A percentile compares a stretch with the other conserved stretches of the same genome.
Evolutionary conservation across 768 basidiomycete genomes (phyloP).

Genomic region (Boletales sp.): DNA sequence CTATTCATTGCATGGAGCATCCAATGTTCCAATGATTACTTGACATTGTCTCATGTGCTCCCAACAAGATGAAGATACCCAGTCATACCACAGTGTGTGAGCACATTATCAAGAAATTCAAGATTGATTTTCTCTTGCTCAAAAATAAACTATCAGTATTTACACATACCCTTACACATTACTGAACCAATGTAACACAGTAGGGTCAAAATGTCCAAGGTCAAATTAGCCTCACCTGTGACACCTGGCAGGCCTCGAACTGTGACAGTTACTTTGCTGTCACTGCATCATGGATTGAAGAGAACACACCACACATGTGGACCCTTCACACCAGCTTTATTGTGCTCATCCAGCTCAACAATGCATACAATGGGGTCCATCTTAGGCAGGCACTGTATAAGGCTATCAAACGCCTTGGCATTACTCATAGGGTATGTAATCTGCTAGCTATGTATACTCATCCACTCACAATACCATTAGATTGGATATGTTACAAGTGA

Average conservation of each 20-base stretch:
- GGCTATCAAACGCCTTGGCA: constrained; percentile 25
- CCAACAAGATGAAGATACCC: constrained; percentile 1
- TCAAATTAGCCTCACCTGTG: constrained; percentile 33
- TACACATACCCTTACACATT: neutral
- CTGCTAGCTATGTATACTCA: constrained; percentile 11
- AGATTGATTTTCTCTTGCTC: neutral
- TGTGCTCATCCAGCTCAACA: constrained; percentile 37
- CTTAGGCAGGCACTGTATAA: constrained; percentile 33
- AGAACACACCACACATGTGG: constrained; percentile 17
- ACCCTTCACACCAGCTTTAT: constrained; percentile 29
- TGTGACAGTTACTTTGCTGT: constrained; percentile 37
- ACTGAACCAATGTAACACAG: neutral
- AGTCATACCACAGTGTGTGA: neutral
- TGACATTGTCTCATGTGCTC: neutral
- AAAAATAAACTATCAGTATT: constrained; percentile 1
- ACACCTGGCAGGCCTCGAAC: constrained; percentile 41
- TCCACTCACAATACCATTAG: constrained; percentile 15
- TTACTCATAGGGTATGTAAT: constrained; percentile 27
- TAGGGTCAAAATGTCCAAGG: neutral
- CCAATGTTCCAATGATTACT: neutral
- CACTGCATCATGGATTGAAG: constrained; percentile 21
- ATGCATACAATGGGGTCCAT: constrained; percentile 31
- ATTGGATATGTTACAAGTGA: constrained; percentile 34
- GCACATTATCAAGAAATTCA: constrained; percentile 6
- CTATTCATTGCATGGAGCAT: constrained; percentile 3